A percentile compares a stretch with the other conserved stretches of the same genome.
Evolutionary conservation across 2,329 filamentous ascomycete species (phyloP).

Genomic region (Emergomyces pasteurianus): DNA sequence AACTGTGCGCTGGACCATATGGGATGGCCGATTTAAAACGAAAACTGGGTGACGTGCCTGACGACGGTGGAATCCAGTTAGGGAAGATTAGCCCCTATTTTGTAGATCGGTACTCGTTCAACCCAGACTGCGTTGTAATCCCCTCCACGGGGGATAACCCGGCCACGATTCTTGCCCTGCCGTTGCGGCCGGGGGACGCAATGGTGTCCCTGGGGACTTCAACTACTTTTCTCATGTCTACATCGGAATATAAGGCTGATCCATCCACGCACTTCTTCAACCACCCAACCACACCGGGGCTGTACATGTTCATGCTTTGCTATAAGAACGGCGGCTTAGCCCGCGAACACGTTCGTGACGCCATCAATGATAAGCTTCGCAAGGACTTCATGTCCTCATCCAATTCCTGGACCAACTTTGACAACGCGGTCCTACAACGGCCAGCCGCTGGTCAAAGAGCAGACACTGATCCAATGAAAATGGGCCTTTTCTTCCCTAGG

Average conservation of each 20-base stretch:
- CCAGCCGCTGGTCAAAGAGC: slow-evolving; percentile 55
- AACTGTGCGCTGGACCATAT: slow-evolving; percentile 57
- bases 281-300: slow-evolving; percentile 75
- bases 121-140: slow-evolving; percentile 58
- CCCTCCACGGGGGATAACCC: slow-evolving; percentile 96
- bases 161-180: slow-evolving; percentile 82
- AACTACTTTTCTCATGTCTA: slow-evolving; percentile 96
- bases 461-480: slow-evolving; percentile 51
- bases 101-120: slow-evolving; percentile 64
- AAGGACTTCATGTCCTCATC: slow-evolving; percentile 26
- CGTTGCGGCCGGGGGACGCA: slow-evolving; percentile 74
- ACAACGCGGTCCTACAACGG: slow-evolving; percentile 55
- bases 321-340: slow-evolving; percentile 97
- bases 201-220: slow-evolving; percentile 92
- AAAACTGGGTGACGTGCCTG: slow-evolving; percentile 69
- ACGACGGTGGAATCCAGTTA: slow-evolving; percentile 69
- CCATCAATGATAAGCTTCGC: slow-evolving; percentile 47
- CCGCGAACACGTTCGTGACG: slow-evolving; percentile 77
- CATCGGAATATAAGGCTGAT: slow-evolving; percentile 78
- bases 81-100: slow-evolving; percentile 72
- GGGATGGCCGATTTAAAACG: slow-evolving; percentile 53
- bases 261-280: slow-evolving; percentile 96
- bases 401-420: slow-evolving; percentile 68
- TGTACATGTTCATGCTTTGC: slow-evolving; percentile 99
- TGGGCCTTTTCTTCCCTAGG: slow-evolving; percentile 90